Evolutionary conservation across 108 stramenopile species (phyloP), one percentile per base, ranked within the genome.

Genomic region (Conticribra guillardii): DNA sequence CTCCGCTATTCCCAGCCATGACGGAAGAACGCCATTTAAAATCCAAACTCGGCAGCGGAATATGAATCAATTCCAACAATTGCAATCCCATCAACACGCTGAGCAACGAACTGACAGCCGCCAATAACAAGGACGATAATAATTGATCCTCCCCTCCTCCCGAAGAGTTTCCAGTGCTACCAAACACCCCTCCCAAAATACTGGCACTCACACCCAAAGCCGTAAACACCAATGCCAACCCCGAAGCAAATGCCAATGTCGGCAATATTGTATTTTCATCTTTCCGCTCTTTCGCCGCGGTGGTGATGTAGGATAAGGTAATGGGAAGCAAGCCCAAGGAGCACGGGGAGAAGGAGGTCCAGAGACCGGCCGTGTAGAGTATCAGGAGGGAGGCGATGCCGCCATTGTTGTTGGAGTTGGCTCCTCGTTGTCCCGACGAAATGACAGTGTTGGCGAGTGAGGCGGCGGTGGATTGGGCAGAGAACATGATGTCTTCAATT

Each of bases 81-180:
- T 90, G 84, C 56, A 93, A 72, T 29, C 87, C 92, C 92, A 93
- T 93, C 11, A 80, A 34, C 23, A 89, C 74, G 76, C 88, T 85
- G 49, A 93, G 82, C 26, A 61, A 64, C 32, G 87, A 85, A 16
- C 87, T 85, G 1, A 87, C 19, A 16, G 81, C 53, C 1, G 88
- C 65, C 14, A 89, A 34, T 16, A 81, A 44, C 41, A 82, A 65
- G 47, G 41, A 31, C 23, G 17, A 19, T 34, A 50, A 22, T 26
- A 17, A 27, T 31, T 32, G 71, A 67, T 37, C 53, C 63, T 24
- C 60, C 29, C 14, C 64, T 23, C 44, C 69, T 31, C 60, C 63
- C 11, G 5, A 54, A 29, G 8, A 47, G 17, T 60, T 68, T 9
- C 64, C 76, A 22, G 51, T 64, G 15, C 71, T 70, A 11, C 91